Evolutionary conservation across 202 grass and related monocot genomes (phyloP).

Genomic region (Zoysia matrella): DNA sequence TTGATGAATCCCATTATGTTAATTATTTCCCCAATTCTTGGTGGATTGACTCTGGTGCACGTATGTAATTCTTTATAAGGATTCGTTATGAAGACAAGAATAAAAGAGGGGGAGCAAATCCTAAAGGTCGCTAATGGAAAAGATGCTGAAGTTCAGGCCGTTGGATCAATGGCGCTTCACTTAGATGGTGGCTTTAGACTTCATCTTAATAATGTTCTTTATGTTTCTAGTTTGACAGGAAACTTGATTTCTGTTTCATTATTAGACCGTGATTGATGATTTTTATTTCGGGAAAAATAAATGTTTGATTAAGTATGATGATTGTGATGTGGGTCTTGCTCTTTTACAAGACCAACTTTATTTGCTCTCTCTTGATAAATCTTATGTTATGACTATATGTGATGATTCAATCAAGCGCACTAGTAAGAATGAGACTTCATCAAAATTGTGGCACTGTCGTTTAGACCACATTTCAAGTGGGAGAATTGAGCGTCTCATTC

Average conservation of each 20-base stretch:
- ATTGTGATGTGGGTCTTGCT: background rate
- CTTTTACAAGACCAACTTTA: background rate
- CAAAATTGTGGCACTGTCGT: background rate
- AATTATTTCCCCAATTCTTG: background rate
- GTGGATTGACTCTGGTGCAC: background rate
- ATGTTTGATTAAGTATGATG: background rate
- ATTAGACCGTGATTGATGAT: background rate
- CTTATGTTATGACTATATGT: background rate
- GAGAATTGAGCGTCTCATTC: too few species aligned
- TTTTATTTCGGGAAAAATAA: background rate
- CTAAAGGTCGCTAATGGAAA: background rate
- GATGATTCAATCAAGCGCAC: background rate
- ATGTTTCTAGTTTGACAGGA: background rate
- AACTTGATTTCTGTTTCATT: background rate
- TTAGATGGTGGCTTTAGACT: background rate
- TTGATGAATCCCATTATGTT: background rate
- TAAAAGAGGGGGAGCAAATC: background rate
- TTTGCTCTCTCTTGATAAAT: background rate
- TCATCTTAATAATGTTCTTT: background rate
- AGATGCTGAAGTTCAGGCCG: background rate
- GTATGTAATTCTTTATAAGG: background rate
- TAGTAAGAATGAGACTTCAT: background rate
- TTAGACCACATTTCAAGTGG: background rate
- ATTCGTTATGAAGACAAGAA: background rate
- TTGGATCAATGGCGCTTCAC: background rate